phyloP scores from a whole-genome alignment of 495 filamentous ascomycete species.

The Poronia punctata region DNA sequence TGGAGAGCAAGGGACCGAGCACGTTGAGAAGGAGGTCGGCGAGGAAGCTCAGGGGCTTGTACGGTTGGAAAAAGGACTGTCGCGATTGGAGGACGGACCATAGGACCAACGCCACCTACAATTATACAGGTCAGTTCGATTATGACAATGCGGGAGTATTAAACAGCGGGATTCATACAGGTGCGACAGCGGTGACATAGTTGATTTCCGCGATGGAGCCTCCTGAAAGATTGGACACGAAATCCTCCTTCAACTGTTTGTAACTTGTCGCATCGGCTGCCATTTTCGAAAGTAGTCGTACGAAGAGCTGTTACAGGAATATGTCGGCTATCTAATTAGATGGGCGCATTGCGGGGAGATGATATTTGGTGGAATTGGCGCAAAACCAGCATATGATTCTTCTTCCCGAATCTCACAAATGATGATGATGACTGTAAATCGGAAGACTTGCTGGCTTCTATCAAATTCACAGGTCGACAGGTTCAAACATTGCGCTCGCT shows the following conservation, averaged over 20 bases:
- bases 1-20: constrained; percentile 70
- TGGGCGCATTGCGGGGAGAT: background rate
- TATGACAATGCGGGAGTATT: constrained; percentile 3
- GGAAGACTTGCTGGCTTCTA: no score
- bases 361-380: no score
- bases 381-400: no score
- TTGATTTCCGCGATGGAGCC: constrained; percentile 82
- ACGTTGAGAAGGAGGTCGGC: constrained; percentile 87
- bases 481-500: no score
- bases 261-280: constrained; percentile 46
- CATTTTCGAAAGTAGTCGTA: constrained; percentile 19
- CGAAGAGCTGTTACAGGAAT: background rate
- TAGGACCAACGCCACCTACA: constrained; percentile 69
- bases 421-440: no score
- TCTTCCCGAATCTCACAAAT: no score
- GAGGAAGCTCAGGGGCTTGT: constrained; percentile 56
- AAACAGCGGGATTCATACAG: constrained; percentile 51
- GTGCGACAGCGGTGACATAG: constrained; percentile 70
- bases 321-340: background rate
- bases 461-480: no score
- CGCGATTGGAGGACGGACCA: constrained; percentile 88
- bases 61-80: constrained; percentile 75
- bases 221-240: constrained; percentile 88
- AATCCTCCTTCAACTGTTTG: constrained; percentile 88
- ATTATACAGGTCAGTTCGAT: constrained; percentile 3